Evolutionary conservation across 2,329 filamentous ascomycete species (phyloP), one percentile per base, ranked within the genome.

Genomic region (Akanthomyces lecanii): DNA sequence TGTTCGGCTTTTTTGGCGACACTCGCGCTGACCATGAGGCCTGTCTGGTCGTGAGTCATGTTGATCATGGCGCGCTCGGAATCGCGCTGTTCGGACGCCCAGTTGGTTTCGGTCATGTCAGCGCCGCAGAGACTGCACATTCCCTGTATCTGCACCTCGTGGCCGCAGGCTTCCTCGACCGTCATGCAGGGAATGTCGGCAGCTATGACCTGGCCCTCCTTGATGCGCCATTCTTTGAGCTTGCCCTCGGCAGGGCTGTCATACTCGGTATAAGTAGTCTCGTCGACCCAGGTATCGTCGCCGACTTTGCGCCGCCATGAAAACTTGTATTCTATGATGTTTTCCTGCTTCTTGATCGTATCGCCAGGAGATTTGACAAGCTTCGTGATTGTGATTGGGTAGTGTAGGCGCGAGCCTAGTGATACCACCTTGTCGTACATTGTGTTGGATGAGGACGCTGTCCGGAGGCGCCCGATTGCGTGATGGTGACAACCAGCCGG

Each of bases 51-150:
- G 77, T 99, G 95, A 33, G 91, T 89, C 86, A 97, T 96, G 77
- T 94, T 94, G 75, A 99, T 94, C 64, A 90, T 92, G 58, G 95
- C 95, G 68, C 94, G 91, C 66, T 90, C 87, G 2, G 90, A 89
- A 74, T 96, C 91, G 69, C 86, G 85, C 54, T 86, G 81, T 66
- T 93, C 89, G 64, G 88, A 92, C 62, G 91, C 92, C 84, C 92
- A 97, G 74, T 88, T 90, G 69, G 88, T 85, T 82, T 92, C 88
- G 61, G 91, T 97, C 92, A 99, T 97, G 77, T 98, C 93, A 76
- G 94, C 92, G 66, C 95, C 95, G 76, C 95, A 99, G 66, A 93
- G 85, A 64, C 88, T 92, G 77, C 95, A 99, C 68, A 99, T 84
- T 51, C 93, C 93, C 63, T 90, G 89, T 72, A 91, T 97, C 75